These are phyloP conservation scores for Suhomyces xylopsoci DNA, from an alignment of 805 yeast genomes.

Conservation along the genomic window DNA sequence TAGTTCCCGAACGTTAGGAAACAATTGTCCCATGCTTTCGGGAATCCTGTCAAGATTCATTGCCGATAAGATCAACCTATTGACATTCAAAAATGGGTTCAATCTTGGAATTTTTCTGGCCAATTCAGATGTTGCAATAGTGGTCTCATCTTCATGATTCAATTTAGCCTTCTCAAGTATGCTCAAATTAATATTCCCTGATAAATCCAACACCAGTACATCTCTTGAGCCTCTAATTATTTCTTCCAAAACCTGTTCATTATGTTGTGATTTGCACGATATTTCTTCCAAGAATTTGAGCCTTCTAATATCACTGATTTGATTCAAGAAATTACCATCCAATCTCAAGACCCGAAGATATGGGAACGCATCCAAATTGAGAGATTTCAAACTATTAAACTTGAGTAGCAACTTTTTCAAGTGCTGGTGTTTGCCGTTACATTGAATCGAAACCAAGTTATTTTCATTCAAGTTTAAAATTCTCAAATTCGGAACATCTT, in stretches of 20 bases:
- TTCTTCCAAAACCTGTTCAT: neutral
- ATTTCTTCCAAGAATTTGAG: conserved; percentile 40
- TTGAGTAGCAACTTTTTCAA: conserved; percentile 39
- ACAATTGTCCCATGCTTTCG: conserved; percentile 28
- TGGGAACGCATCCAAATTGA: conserved; percentile 35
- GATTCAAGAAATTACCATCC: conserved; percentile 40
- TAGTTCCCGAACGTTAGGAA: conserved; percentile 47
- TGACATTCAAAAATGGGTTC: conserved; percentile 33
- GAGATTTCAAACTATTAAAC: conserved; percentile 30
- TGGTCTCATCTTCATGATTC: neutral
- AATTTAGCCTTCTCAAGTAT: conserved; percentile 3
- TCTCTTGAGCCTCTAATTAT: conserved; percentile 10
- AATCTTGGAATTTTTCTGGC: neutral
- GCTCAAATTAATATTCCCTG: conserved; percentile 32
- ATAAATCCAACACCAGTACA: conserved; percentile 35
- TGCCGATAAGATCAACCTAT: conserved; percentile 44
- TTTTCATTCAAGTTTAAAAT: conserved; percentile 44
- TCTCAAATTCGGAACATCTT: conserved; percentile 31
- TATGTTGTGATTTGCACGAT: conserved; percentile 37
- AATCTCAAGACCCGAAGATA: conserved; percentile 41
- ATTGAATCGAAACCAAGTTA: conserved; percentile 19
- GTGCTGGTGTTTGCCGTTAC: conserved; percentile 21
- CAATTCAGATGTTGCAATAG: neutral
- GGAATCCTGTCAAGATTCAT: conserved; percentile 43
- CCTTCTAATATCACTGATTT: conserved; percentile 23